These are phyloP conservation scores for Thalassiosira profunda DNA, from an alignment of 108 stramenopile species.

Conservation along the genomic window DNA sequence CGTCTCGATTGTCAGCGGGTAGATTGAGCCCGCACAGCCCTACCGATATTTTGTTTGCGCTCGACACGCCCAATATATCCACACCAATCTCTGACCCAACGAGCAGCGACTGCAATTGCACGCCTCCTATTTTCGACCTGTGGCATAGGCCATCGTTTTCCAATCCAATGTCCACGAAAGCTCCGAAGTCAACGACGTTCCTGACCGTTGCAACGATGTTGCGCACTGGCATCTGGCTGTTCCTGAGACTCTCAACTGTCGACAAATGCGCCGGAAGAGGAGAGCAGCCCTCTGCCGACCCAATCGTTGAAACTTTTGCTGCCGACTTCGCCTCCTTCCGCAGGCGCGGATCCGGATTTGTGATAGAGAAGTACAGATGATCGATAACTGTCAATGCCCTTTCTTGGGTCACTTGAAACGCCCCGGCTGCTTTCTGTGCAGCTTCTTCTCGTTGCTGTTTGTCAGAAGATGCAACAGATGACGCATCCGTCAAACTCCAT, in stretches of 20 bases:
- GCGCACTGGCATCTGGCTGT: conserved; percentile 40
- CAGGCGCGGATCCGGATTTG: conserved; percentile 57
- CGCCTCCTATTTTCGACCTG: conserved; percentile 49
- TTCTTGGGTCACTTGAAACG: conserved; percentile 36
- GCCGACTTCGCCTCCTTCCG: background rate
- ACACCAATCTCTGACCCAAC: conserved; percentile 65
- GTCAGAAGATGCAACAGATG: conserved; percentile 1
- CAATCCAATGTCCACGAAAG: conserved; percentile 63
- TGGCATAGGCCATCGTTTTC: conserved; percentile 64
- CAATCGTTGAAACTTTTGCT: background rate
- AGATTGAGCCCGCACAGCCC: conserved; percentile 50
- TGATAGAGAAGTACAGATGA: conserved; percentile 57
- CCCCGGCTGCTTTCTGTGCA: conserved; percentile 40
- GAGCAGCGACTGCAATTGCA: conserved; percentile 37
- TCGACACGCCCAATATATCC: conserved; percentile 51
- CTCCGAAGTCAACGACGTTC: conserved; percentile 77
- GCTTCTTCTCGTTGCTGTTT: conserved; percentile 10
- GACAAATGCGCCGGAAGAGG: conserved; percentile 7
- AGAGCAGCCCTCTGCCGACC: conserved; percentile 14
- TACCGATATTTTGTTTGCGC: conserved; percentile 41
- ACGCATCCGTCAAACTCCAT: conserved; percentile 39
- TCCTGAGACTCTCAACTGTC: conserved; percentile 16
- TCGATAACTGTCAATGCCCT: conserved; percentile 50
- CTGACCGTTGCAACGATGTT: conserved; percentile 54
- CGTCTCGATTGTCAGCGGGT: conserved; percentile 7